Percentiles rank a stretch among this genome's conserved stretches.
Evolutionary conservation across 192 early-diverging fungal species (phyloP).

Genomic region (Piromyces finnis): DNA sequence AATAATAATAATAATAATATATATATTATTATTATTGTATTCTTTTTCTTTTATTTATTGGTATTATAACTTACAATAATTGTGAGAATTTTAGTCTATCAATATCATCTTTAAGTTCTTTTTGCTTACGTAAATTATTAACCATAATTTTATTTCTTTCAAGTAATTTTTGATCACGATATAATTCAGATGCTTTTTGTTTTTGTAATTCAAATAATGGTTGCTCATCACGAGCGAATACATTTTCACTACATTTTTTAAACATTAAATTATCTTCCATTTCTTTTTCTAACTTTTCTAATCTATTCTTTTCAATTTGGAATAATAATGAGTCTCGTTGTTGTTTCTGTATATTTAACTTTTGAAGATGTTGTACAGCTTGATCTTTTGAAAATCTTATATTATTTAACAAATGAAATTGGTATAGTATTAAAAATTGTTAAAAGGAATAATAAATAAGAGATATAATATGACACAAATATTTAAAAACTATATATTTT

Average conservation of each 20-base stretch:
- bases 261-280: neutral
- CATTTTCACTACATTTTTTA: neutral
- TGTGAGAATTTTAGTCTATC: neutral
- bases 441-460: too few relatives aligned
- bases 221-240: neutral
- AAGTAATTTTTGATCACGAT: neutral
- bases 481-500: too few relatives aligned
- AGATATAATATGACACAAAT: too few relatives aligned
- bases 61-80: neutral
- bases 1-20: too few relatives aligned
- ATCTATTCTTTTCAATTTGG: neutral
- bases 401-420: too few relatives aligned
- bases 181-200: neutral
- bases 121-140: neutral
- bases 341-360: neutral
- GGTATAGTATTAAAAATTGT: too few relatives aligned
- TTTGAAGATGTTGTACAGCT: neutral
- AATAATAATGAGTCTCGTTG: neutral
- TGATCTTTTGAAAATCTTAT: neutral
- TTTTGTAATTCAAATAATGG: neutral
- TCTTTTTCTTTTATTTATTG: too few relatives aligned
- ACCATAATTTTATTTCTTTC: neutral
- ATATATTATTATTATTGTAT: too few relatives aligned
- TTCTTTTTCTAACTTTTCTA: neutral
- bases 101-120: neutral